A percentile compares a stretch with the other conserved stretches of the same genome.
These are phyloP conservation scores for Lepidium aucheri DNA, from an alignment of 345 rosid genomes.

Conservation along the genomic window DNA sequence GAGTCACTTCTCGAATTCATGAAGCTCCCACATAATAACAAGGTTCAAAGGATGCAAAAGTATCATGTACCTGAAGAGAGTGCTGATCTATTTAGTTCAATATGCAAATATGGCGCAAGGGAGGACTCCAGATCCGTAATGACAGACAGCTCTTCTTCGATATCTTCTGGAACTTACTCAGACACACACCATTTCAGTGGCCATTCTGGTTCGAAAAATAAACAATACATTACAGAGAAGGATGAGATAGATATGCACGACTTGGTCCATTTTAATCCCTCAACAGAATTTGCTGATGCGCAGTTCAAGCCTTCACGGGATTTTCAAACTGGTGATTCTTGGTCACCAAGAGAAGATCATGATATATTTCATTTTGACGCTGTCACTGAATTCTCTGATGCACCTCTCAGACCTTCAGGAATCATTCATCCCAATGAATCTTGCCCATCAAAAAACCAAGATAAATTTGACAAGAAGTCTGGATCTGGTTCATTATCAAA, in stretches of 20 bases:
- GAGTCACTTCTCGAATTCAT: slow-evolving; percentile 56
- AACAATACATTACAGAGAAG: slow-evolving; percentile 26
- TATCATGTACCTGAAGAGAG: slow-evolving; percentile 69
- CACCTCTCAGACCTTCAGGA: slow-evolving; percentile 23
- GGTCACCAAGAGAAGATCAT: slow-evolving; percentile 39
- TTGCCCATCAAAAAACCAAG: slow-evolving; percentile 34
- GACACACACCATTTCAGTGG: slow-evolving; percentile 35
- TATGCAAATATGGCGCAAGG: slow-evolving; percentile 72
- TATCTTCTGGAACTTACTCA: slow-evolving; percentile 71
- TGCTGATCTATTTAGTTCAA: slow-evolving; percentile 48
- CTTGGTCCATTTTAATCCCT: slow-evolving; percentile 30
- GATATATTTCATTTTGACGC: slow-evolving; percentile 36
- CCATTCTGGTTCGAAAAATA: slow-evolving; percentile 39
- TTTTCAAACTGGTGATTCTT: slow-evolving; percentile 26
- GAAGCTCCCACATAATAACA: slow-evolving; percentile 48
- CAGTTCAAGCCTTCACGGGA: slow-evolving; percentile 31
- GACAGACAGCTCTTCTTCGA: slow-evolving; percentile 89
- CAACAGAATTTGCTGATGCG: slow-evolving; percentile 29
- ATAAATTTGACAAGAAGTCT: slow-evolving; percentile 25
- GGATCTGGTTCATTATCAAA: slow-evolving; percentile 30
- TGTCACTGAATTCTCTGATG: slow-evolving; percentile 28
- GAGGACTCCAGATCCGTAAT: slow-evolving; percentile 87
- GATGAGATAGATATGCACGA: slow-evolving; percentile 33
- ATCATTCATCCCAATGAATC: slow-evolving; percentile 23
- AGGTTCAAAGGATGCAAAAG: slow-evolving; percentile 43